Conservation (phyloP, 1,284 basidiomycete genomes). For the Leccinum huronense region DNA sequence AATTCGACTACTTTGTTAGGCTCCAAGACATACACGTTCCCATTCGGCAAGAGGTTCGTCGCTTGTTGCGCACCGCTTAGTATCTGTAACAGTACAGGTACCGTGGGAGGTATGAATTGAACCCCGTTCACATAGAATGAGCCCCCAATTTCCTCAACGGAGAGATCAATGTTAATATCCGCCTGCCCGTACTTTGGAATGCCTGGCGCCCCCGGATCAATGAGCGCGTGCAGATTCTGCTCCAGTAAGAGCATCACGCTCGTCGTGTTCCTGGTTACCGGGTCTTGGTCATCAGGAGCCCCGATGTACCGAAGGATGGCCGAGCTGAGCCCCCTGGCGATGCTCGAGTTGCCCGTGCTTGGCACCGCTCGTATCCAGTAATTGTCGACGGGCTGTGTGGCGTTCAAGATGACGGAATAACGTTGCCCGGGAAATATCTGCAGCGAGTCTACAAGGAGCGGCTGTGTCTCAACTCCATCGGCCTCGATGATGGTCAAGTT, state of each 20-base stretch:
- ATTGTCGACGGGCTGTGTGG: slow-evolving; percentile 37
- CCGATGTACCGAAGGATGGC: slow-evolving; percentile 56
- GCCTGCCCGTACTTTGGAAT: slow-evolving; percentile 31
- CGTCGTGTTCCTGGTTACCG: slow-evolving; percentile 34
- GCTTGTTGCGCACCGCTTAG: slow-evolving; percentile 36
- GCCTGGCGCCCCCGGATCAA: slow-evolving; percentile 36
- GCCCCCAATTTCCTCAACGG: slow-evolving; percentile 17
- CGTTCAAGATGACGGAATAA: slow-evolving; percentile 40
- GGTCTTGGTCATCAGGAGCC: slow-evolving; percentile 41
- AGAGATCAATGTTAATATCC: slow-evolving; percentile 31
- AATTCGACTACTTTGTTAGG: slow-evolving; percentile 38
- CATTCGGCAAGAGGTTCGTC: slow-evolving; percentile 28
- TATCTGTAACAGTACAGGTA: slow-evolving; percentile 39
- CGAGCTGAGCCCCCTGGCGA: slow-evolving; percentile 42
- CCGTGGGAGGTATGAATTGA: slow-evolving; percentile 29
- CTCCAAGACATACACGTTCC: slow-evolving; percentile 33
- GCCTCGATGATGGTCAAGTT: slow-evolving; percentile 41
- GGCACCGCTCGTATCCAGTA: slow-evolving; percentile 39
- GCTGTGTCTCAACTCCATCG: slow-evolving; percentile 37
- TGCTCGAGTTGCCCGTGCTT: slow-evolving; percentile 15
- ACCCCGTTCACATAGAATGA: slow-evolving; percentile 24
- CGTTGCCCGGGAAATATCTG: slow-evolving; percentile 38
- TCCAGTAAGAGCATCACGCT: slow-evolving; percentile 33
- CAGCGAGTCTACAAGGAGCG: slow-evolving; percentile 33
- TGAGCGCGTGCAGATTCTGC: slow-evolving; percentile 35